phyloP scores from a whole-genome alignment of 1,284 basidiomycete genomes.

The Heterobasidion irregulare region DNA sequence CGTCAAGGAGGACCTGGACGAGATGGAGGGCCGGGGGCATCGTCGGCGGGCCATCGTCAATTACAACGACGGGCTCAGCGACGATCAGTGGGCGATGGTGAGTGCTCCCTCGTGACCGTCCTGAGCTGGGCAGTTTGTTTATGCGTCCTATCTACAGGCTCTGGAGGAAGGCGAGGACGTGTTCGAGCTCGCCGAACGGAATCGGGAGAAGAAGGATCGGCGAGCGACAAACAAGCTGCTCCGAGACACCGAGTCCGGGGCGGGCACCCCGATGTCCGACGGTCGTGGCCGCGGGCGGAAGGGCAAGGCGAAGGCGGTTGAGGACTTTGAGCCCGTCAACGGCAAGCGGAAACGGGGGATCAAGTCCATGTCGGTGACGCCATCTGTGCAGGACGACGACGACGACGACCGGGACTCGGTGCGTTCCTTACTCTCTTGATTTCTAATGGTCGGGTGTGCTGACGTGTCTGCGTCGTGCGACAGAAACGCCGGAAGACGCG shows the following conservation, averaged over 20 bases:
- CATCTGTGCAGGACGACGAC: constrained; percentile 65
- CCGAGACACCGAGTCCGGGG: constrained; percentile 14
- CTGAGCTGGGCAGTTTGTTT: too few species aligned
- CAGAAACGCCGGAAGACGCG: constrained; percentile 78
- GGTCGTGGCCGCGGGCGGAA: constrained; percentile 52
- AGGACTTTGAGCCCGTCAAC: constrained; percentile 44
- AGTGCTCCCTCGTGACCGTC: constrained; percentile 15
- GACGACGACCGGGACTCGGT: constrained; percentile 60
- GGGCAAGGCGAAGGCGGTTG: constrained; percentile 48
- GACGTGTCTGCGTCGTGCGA: neutral
- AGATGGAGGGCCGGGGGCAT: constrained; percentile 77
- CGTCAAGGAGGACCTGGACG: constrained; percentile 56
- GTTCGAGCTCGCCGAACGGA: constrained; percentile 61
- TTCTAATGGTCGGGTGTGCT: neutral
- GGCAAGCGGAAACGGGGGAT: constrained; percentile 65
- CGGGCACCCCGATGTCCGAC: constrained; percentile 14
- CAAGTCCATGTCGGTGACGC: constrained; percentile 73
- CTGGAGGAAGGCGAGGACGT: constrained; percentile 86
- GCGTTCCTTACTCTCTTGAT: neutral
- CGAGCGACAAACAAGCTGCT: constrained; percentile 26
- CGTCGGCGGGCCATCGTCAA: constrained; percentile 79
- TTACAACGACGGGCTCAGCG: constrained; percentile 92
- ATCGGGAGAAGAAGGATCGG: constrained; percentile 55
- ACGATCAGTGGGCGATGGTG: constrained; percentile 89
- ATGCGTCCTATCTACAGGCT: too few species aligned